Conservation (phyloP, 441 rosid species). For the Viola pubescens region DNA sequence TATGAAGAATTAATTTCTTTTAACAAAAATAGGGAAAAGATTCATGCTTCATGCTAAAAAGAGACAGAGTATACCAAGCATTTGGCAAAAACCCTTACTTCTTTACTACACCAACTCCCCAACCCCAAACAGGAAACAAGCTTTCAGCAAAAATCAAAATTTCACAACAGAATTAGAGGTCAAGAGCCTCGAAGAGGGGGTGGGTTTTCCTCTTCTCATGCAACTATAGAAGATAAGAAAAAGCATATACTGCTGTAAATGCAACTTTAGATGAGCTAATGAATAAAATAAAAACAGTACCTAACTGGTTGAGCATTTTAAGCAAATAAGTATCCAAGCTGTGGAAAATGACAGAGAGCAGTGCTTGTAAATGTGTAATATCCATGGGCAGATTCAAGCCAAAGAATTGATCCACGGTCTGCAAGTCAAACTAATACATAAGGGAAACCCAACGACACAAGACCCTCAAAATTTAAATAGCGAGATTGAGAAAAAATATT, state of each 20-base stretch:
- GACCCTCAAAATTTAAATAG: background rate
- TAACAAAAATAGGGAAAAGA: background rate
- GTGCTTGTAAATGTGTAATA: slow-evolving; percentile 91
- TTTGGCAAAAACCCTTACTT: background rate
- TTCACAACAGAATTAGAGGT: too few species aligned
- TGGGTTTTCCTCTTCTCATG: background rate
- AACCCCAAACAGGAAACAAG: background rate
- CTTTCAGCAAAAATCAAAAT: background rate
- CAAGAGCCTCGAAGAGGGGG: too few species aligned
- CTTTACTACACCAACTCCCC: background rate
- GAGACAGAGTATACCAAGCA: background rate
- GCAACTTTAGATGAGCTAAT: background rate
- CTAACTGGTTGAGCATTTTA: slow-evolving; percentile 68
- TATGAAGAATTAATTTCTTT: too few species aligned
- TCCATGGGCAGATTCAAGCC: slow-evolving; percentile 87
- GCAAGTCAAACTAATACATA: slow-evolving; percentile 30
- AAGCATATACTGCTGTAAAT: background rate
- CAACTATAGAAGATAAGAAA: background rate
- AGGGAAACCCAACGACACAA: slow-evolving; percentile 14
- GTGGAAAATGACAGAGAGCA: slow-evolving; percentile 82
- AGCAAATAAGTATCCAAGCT: slow-evolving; percentile 75
- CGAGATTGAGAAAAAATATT: too few species aligned
- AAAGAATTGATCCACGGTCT: slow-evolving; percentile 94
- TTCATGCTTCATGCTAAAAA: background rate
- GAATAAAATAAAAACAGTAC: slow-evolving; percentile 32